phyloP scores from a whole-genome alignment of 2,329 filamentous ascomycete species.

The Paecilomyces sp. region DNA sequence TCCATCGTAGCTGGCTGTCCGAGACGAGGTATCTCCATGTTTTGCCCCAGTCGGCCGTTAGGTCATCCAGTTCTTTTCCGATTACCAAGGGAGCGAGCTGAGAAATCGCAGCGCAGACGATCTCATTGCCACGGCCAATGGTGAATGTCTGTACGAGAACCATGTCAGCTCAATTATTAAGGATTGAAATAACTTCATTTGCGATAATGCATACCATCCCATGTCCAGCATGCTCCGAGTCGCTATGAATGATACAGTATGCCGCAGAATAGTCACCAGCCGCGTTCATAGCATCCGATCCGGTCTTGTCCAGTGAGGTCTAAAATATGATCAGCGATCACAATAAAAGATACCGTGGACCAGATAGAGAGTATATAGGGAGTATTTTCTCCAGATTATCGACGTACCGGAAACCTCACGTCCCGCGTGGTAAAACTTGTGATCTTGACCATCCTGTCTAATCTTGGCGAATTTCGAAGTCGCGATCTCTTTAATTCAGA shows the following conservation, averaged over 20 bases:
- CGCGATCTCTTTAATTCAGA: neutral
- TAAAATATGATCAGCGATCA: constrained; percentile 15
- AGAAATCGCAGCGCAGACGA: constrained; percentile 78
- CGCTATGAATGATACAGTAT: constrained; percentile 86
- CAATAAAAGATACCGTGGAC: constrained; percentile 2
- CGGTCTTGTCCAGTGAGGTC: constrained; percentile 94
- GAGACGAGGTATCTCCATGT: constrained; percentile 90
- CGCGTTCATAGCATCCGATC: constrained; percentile 93
- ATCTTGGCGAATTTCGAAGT: neutral
- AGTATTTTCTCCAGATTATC: neutral
- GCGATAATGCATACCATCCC: constrained; percentile 30
- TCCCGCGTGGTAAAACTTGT: constrained; percentile 65
- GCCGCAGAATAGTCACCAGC: constrained; percentile 87
- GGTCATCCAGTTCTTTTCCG: constrained; percentile 66
- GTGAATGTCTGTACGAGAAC: constrained; percentile 33
- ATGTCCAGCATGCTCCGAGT: constrained; percentile 46
- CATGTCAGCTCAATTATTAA: neutral
- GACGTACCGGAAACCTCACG: constrained; percentile 61
- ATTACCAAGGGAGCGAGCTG: constrained; percentile 70
- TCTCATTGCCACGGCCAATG: constrained; percentile 71
- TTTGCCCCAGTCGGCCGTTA: constrained; percentile 74
- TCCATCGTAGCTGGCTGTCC: constrained; percentile 87
- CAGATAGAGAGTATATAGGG: constrained; percentile 6
- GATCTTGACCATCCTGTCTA: constrained; percentile 52
- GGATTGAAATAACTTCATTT: neutral